Conservation (phyloP, 75 land plant genomes). For the Pinus taeda region DNA sequence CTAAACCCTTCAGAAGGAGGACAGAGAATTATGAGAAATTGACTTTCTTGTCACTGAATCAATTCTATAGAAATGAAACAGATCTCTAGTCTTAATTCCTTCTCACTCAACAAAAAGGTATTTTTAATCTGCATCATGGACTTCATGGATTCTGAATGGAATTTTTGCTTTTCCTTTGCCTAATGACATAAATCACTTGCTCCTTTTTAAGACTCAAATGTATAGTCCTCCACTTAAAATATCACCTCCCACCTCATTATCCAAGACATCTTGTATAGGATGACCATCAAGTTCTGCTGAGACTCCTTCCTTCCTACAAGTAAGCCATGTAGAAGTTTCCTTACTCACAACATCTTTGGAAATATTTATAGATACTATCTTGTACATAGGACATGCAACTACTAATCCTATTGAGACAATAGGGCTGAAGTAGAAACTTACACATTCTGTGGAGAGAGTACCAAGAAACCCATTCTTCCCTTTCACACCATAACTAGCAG, state of each 20-base stretch:
- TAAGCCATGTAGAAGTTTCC: slow-evolving; percentile 42
- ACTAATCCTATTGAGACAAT: slow-evolving; percentile 30
- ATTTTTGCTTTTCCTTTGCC: too few relatives aligned
- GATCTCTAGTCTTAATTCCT: slow-evolving; percentile 41
- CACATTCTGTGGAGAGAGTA: slow-evolving; percentile 25
- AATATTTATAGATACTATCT: slow-evolving; percentile 31
- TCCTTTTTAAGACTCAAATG: too few relatives aligned
- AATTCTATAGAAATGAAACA: slow-evolving; percentile 34
- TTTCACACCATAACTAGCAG: slow-evolving; percentile 12
- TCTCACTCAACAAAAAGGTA: slow-evolving; percentile 33
- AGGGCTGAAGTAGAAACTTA: slow-evolving; percentile 32
- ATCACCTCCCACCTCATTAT: slow-evolving; percentile 25
- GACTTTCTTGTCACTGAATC: slow-evolving; percentile 21
- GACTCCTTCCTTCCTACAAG: slow-evolving; percentile 39
- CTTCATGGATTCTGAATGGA: too few relatives aligned
- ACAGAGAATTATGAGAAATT: too few relatives aligned
- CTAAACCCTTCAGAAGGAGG: too few relatives aligned
- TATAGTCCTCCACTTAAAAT: too few relatives aligned
- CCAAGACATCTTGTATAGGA: slow-evolving; percentile 24
- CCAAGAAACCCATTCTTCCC: slow-evolving; percentile 26
- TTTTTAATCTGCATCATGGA: slow-evolving; percentile 39
- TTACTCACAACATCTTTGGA: background rate
- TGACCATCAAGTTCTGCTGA: slow-evolving; percentile 42
- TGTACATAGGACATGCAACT: slow-evolving; percentile 39
- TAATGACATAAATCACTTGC: too few relatives aligned